A percentile compares a stretch with the other conserved stretches of the same genome.
Conservation (phyloP, 2,329 filamentous ascomycete genomes). For the Cladosporium sp. region DNA sequence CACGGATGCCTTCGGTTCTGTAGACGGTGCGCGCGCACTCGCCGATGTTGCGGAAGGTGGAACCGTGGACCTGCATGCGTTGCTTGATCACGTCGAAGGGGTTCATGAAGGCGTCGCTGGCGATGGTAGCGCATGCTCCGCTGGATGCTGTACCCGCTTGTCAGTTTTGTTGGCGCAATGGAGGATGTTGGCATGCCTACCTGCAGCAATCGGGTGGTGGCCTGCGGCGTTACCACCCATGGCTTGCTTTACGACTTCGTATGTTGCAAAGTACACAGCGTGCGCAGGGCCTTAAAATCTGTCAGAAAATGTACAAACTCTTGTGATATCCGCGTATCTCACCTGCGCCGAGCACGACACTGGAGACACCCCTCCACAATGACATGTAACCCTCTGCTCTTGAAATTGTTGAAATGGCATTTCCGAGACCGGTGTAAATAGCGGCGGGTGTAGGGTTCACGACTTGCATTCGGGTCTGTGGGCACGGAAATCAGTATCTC, state of each 20-base stretch:
- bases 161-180: conserved; percentile 27
- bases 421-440: conserved; percentile 82
- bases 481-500: neutral
- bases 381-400: conserved; percentile 82
- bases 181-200: conserved; percentile 42
- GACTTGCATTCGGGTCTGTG: conserved; percentile 94
- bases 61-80: conserved; percentile 96
- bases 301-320: conserved; percentile 20
- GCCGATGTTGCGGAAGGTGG: conserved; percentile 77
- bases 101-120: conserved; percentile 98
- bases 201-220: conserved; percentile 89
- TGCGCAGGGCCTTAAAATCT: conserved; percentile 61
- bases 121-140: conserved; percentile 90
- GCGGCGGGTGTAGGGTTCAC: conserved; percentile 74
- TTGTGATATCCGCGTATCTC: conserved; percentile 17
- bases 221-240: conserved; percentile 88
- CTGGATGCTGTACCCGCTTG: conserved; percentile 61
- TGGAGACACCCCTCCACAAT: conserved; percentile 93
- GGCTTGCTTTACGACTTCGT: conserved; percentile 92
- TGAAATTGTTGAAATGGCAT: conserved; percentile 88
- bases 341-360: conserved; percentile 93
- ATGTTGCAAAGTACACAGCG: conserved; percentile 96
- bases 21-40: conserved; percentile 89
- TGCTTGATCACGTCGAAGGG: conserved; percentile 99
- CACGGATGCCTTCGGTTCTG: conserved; percentile 74